These are phyloP conservation scores for Aureobasidium subglaciale DNA, from an alignment of 2,329 filamentous ascomycete genomes.

Conservation along the genomic window DNA sequence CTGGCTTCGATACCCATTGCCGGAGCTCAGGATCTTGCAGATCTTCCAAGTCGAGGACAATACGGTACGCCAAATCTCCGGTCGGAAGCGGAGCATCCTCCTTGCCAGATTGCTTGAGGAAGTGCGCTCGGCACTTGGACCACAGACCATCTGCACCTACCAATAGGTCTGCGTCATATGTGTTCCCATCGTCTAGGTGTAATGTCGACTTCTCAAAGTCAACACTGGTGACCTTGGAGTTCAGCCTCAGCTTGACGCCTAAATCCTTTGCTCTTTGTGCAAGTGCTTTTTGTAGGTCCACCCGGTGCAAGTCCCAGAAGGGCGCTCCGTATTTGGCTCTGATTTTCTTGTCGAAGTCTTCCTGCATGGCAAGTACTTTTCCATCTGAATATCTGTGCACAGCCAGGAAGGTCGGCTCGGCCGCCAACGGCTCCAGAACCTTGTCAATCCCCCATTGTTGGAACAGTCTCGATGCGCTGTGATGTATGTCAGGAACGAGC, in stretches of 20 bases:
- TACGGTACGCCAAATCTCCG: constrained; percentile 59
- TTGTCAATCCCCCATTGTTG: constrained; percentile 45
- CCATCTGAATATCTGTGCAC: constrained; percentile 49
- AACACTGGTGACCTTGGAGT: constrained; percentile 41
- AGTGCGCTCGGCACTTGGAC: constrained; percentile 49
- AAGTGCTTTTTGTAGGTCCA: constrained; percentile 52
- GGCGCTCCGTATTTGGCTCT: constrained; percentile 49
- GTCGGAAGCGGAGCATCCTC: constrained; percentile 48
- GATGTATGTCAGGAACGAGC: constrained; percentile 1
- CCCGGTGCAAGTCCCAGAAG: constrained; percentile 55
- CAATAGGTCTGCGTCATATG: constrained; percentile 47
- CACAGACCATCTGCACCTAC: constrained; percentile 59
- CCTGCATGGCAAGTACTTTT: constrained; percentile 43
- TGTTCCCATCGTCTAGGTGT: constrained; percentile 34
- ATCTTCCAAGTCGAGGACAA: constrained; percentile 49
- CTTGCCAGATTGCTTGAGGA: constrained; percentile 35
- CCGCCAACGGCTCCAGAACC: constrained; percentile 31
- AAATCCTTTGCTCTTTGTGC: constrained; percentile 46
- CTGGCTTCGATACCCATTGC: constrained; percentile 46
- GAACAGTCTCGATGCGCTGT: constrained; percentile 43
- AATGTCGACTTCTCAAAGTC: constrained; percentile 43
- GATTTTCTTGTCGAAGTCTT: constrained; percentile 48
- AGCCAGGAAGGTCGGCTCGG: constrained; percentile 42
- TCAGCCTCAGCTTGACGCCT: constrained; percentile 46
- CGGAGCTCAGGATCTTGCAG: constrained; percentile 42